Base-by-base conservation (phyloP, 805 yeast species). In the Suhomyces tanzawaensis region DNA sequence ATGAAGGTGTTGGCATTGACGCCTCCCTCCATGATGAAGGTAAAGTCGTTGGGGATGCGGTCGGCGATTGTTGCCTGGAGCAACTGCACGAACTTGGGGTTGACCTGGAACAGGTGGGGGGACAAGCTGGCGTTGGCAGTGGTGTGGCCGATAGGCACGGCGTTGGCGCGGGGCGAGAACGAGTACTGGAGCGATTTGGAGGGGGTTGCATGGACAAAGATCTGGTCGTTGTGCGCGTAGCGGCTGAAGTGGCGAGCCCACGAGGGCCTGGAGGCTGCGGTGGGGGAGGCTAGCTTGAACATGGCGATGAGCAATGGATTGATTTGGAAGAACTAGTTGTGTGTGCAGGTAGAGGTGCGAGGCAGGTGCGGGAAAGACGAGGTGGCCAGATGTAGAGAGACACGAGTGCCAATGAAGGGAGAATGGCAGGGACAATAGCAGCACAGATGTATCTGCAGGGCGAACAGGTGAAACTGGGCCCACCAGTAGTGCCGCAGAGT, bases 21-120 rank as follows among this genome's bases (percentile, higher is more conserved):
- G 3, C 76, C 67, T 1, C 84, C 78, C 41, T 80, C 85, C 52
- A 79, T 56, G 19, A 71, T 66, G 50, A 73, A 81, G 1, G 78
- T 55, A 46, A 75, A 73, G 53, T 81, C 86, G 11, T 71, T 38
- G 17, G 55, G 52, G 14, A 65, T 51, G 18, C 45, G 45, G 11
- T 44, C 38, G n/a, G 45, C 39, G 4, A 64, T 51, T 12, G 48
- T 48, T 5, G 52, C 34, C 32, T 68, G 62, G 16, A 68, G 57
- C 19, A 53, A 30, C 0, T 48, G 38, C 14, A 65, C 17, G 39
- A 68, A 69, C 34, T 50, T 31, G 3, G 52, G 46, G 37, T 67
- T 62, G 12, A 46, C 37, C 34, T 41, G 28, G 45, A 62, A 60
- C n/a, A 45, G 53, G 1, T 42, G 39, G 4, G 69, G 61, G 4